These are phyloP conservation scores for Erodium texanum DNA, from an alignment of 441 rosid genomes.

Conservation along the genomic window DNA sequence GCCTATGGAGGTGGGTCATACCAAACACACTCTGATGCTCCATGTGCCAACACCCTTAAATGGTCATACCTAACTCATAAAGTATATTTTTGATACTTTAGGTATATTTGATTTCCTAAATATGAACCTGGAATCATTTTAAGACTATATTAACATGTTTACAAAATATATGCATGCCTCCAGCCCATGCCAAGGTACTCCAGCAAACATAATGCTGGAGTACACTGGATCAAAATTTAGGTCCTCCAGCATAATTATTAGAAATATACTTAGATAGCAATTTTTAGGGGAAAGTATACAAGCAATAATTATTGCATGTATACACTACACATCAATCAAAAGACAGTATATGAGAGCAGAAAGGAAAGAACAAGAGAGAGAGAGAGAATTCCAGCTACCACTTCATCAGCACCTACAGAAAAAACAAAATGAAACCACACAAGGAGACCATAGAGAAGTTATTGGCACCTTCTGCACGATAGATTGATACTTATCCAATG, in stretches of 20 bases:
- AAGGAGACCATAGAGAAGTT: conserved; percentile 10
- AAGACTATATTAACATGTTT: background rate
- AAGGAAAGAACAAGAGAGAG: too few species aligned
- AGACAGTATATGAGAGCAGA: background rate
- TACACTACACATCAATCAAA: background rate
- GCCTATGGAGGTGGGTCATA: too few species aligned
- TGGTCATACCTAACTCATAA: background rate
- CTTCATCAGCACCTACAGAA: background rate
- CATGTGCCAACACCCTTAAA: too few species aligned
- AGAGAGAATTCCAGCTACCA: background rate
- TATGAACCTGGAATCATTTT: background rate
- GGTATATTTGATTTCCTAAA: background rate
- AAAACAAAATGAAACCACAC: background rate
- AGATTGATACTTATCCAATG: conserved; percentile 83
- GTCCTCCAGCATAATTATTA: background rate
- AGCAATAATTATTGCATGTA: background rate
- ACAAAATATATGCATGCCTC: background rate
- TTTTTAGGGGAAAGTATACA: background rate
- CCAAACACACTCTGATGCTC: background rate
- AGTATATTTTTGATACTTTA: background rate
- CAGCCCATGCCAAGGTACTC: background rate
- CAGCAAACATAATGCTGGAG: conserved; percentile 1
- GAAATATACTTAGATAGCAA: background rate
- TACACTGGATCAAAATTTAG: background rate
- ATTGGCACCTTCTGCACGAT: conserved; percentile 65